A percentile compares a stretch with the other conserved stretches of the same genome.
Evolutionary conservation across 371 early-diverging fungal species (phyloP).

Genomic region (Apophysomyces sp.): DNA sequence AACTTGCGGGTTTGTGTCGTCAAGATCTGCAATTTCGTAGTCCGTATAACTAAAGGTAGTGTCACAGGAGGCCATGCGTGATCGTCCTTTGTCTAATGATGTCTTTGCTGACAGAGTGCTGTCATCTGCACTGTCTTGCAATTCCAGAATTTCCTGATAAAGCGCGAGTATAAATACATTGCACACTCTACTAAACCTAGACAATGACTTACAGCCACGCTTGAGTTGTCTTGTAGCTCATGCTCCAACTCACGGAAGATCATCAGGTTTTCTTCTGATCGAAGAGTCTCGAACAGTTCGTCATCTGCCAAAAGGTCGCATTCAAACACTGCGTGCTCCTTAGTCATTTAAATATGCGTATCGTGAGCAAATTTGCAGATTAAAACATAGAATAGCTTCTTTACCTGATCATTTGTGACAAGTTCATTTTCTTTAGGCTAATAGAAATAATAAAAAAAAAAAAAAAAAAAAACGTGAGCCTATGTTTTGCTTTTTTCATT

Average conservation of each 20-base stretch:
- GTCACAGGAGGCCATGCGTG: background rate
- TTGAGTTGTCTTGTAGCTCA: background rate
- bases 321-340: background rate
- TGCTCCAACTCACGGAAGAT: conserved; percentile 4
- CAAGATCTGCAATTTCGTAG: background rate
- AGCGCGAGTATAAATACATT: background rate
- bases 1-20: conserved; percentile 25
- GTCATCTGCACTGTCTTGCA: background rate
- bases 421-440: background rate
- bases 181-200: background rate
- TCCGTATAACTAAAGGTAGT: background rate
- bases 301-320: conserved; percentile 8
- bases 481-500: background rate
- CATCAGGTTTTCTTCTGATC: conserved; percentile 2
- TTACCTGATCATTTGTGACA: background rate
- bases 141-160: background rate
- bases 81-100: background rate
- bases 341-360: background rate
- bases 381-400: background rate
- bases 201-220: background rate
- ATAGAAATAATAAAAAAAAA: background rate
- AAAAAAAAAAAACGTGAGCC: background rate
- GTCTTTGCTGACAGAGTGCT: background rate
- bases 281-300: conserved; percentile 2
- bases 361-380: background rate